These are phyloP conservation scores for Ophiostoma sp. DNA, from an alignment of 2,329 filamentous ascomycete genomes.

Conservation along the genomic window DNA sequence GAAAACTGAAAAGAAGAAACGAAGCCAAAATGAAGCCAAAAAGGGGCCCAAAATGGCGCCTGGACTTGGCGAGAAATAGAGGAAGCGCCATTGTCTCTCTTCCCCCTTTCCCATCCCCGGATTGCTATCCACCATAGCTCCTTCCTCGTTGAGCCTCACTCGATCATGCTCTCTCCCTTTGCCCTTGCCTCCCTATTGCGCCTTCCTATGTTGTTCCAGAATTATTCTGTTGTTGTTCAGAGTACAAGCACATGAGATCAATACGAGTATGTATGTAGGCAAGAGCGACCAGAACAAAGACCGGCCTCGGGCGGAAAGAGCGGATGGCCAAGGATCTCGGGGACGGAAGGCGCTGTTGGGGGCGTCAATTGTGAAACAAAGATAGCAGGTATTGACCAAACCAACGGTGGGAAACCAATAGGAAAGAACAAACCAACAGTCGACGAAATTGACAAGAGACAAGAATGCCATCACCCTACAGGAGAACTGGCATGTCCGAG, in stretches of 20 bases:
- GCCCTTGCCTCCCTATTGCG: background rate
- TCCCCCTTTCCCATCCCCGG: background rate
- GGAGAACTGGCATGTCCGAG: background rate
- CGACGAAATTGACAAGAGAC: background rate
- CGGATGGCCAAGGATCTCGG: background rate
- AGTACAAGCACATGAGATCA: background rate
- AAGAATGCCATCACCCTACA: conserved; percentile 1
- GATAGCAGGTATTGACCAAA: background rate
- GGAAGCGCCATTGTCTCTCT: background rate
- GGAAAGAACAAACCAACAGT: background rate
- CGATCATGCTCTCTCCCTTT: background rate
- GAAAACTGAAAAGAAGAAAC: background rate
- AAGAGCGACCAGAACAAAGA: background rate
- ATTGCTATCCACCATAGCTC: background rate
- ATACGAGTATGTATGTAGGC: background rate
- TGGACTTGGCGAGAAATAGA: background rate
- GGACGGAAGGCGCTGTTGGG: background rate
- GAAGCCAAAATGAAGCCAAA: background rate
- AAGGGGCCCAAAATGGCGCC: background rate
- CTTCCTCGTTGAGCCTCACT: background rate
- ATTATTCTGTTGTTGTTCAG: no score
- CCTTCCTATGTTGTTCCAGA: background rate
- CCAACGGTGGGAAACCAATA: background rate
- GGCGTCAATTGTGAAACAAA: background rate
- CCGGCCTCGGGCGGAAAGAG: background rate